Conservation (phyloP, 495 filamentous ascomycete genomes). For the Neurospora cerealis region DNA sequence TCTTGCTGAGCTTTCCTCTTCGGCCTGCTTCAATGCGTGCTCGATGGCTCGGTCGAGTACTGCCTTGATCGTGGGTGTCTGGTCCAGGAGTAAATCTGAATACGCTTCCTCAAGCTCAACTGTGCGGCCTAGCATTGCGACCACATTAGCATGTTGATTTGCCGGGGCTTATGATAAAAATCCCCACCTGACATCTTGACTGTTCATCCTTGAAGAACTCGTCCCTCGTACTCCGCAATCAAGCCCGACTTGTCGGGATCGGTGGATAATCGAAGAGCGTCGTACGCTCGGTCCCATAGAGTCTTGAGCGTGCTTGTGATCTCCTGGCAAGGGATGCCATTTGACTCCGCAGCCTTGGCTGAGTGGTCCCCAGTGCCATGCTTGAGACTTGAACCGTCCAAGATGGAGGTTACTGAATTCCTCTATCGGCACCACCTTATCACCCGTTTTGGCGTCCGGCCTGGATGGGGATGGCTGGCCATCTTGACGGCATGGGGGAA, state of each 20-base stretch:
- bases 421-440: background rate
- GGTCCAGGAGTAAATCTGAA: background rate
- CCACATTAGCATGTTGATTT: background rate
- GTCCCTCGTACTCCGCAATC: background rate
- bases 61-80: background rate
- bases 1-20: background rate
- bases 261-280: background rate
- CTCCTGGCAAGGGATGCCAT: background rate
- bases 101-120: background rate
- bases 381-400: background rate
- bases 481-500: background rate
- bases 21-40: background rate
- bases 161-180: accelerated
- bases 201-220: background rate
- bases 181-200: background rate
- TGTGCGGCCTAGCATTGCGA: background rate
- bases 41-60: background rate
- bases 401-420: background rate
- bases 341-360: too few relatives aligned
- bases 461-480: background rate
- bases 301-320: background rate
- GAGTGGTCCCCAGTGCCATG: background rate
- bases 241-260: background rate
- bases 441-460: background rate
- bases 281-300: background rate